These are phyloP conservation scores for Acanthamoeba pearcei DNA, from an alignment of 208 protist species.

Conservation along the genomic window DNA sequence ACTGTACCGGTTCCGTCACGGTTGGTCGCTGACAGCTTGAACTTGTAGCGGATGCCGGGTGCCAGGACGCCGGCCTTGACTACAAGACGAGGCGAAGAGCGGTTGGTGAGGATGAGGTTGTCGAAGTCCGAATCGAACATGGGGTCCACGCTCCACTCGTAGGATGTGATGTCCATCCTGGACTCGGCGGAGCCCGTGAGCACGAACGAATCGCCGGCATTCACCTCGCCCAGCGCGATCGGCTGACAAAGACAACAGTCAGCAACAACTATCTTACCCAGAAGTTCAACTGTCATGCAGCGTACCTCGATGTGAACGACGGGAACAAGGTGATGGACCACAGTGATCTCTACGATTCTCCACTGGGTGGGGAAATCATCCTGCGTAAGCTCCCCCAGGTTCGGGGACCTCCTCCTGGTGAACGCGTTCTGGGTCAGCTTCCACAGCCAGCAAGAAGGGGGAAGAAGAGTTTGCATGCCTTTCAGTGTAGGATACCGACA, in stretches of 20 bases:
- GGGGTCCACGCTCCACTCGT: conserved; percentile 69
- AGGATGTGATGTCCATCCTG: conserved; percentile 10
- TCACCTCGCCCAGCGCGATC: conserved; percentile 42
- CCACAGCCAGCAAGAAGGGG: not conserved
- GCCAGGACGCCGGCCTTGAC: not conserved
- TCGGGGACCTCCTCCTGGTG: conserved; percentile 1
- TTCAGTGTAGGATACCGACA: conserved; percentile 30
- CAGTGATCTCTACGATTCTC: conserved; percentile 5
- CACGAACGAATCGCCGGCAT: conserved; percentile 22
- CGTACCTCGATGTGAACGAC: conserved; percentile 38
- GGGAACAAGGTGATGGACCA: conserved; percentile 16
- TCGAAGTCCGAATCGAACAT: conserved; percentile 1
- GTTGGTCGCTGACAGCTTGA: conserved; percentile 59
- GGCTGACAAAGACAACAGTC: not conserved
- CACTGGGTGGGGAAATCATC: conserved; percentile 31
- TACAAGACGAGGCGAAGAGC: not conserved
- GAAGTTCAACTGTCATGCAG: not conserved
- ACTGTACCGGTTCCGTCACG: conserved; percentile 60
- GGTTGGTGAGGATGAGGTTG: conserved; percentile 16
- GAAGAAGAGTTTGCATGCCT: not conserved
- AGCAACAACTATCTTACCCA: not conserved
- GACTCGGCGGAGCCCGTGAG: conserved; percentile 32
- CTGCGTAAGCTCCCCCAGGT: not conserved
- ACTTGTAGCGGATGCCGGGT: conserved; percentile 69
- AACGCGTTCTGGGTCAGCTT: not conserved